Evolutionary conservation across 2,329 filamentous ascomycete genomes (phyloP), one percentile per base, ranked within the genome.

Genomic region (Ophiostoma tasmaniense): DNA sequence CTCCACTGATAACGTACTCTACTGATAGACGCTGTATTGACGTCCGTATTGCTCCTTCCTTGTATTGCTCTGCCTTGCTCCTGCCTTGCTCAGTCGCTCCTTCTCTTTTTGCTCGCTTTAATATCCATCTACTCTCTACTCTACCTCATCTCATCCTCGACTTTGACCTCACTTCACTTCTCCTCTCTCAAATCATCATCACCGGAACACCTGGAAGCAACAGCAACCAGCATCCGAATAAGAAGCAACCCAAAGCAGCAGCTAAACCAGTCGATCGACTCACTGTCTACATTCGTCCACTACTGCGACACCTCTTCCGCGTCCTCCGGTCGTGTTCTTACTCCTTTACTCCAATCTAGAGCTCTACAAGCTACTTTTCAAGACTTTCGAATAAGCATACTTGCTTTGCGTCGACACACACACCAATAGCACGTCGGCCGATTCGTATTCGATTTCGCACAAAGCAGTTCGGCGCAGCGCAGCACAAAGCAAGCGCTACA

Each of bases 1-100:
- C 55, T 61, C 52, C 55, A 61, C 55, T 61, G 55, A 61, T 61
- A 61, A 61, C 55, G 55, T 59, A 30, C 20, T 22, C 20, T 55
- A 10, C 22, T 22, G n/a, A 33, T 55, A 22, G 50, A 25, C 22
- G 10, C 37, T 39, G 37, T 13, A 37, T 10, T 37, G 33, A 35
- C 8, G 37, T 10, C 8, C 13, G 37, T 39, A 39, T 25, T 55
- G 50, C 22, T 55, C 22, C 22, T 55, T 22, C n/a, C 50, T 13
- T n/a, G 17, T 50, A 50, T 50, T 50, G n/a, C 20, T 50, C 42
- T 20, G 17, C 42, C 42, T 50, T 25, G n/a, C 50, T 55, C 50
- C 6, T 55, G 50, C 50, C n/a, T 25, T 52, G 22, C 20, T 22
- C 50, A 11, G 22, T 30, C 55, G 25, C 11, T 61, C 25, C 22